Base-by-base conservation (phyloP, 306 rosid species). In the Potentilla sterilis region DNA sequence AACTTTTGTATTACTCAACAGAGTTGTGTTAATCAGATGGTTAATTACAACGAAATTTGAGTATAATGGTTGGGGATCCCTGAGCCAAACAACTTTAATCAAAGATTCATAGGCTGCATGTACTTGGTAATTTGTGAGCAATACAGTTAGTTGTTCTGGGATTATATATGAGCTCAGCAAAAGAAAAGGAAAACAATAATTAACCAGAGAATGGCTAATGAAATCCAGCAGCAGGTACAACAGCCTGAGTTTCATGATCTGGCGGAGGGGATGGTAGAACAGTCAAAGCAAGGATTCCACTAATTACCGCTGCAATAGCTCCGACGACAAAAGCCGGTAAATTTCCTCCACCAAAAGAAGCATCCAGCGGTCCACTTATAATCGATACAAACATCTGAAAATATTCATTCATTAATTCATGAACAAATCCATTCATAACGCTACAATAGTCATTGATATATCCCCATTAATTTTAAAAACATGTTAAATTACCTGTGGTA, bases 271-370 rank as follows among this genome's bases (percentile, higher is more conserved):
- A 83, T 4, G 93, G 96, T 19, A 91, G 80, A 79, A 91, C 2
- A 22, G 82, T 4, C 6, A 93, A n/a, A 0, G 97, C 87, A 7
- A 89, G 70, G n/a, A 83, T 51, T 18, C 91, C 88, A 43, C 98
- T 93, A 1, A 73, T 75, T 0, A 81, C 77, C 0, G 97, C 93
- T 0, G 96, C 82, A 22, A 91, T 64, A 0, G 89, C 96, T 0
- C 87, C 98, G 73, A 89, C 83, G 75, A 93, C 89, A 38, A 93
- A 93, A 3, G 97, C 98, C 4, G 98, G 95, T 63, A 91, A 75
- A 80, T 93, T 93, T 0, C 98, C 94, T 2, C 96, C 98, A 4
- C 96, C 96, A 47, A 93, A 91, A 7, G 73, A 68, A 1, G 80
- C 86, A 68, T 91, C 96, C 88, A 88, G 82, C 0, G 88, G 91